Evolutionary conservation across 805 yeast species (phyloP).

Genomic region (Ogataea dorogensis): DNA sequence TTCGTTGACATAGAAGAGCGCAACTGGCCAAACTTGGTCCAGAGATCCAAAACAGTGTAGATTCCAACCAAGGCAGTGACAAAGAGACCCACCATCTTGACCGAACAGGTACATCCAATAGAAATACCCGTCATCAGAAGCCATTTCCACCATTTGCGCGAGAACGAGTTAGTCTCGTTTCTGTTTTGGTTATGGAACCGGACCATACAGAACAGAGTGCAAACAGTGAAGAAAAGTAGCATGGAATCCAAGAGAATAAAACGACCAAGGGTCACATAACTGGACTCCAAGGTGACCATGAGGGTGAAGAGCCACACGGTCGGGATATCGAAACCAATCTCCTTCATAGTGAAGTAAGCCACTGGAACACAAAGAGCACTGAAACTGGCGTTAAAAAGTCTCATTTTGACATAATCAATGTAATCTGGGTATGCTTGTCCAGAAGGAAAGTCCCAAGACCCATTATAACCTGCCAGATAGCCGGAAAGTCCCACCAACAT

Average conservation of each 20-base stretch:
- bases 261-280: slow-evolving; percentile 82
- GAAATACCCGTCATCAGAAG: slow-evolving; percentile 75
- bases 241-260: slow-evolving; percentile 91
- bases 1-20: slow-evolving; percentile 44
- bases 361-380: slow-evolving; percentile 83
- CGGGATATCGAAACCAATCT: slow-evolving; percentile 66
- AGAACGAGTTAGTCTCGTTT: slow-evolving; percentile 47
- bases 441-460: slow-evolving; percentile 85
- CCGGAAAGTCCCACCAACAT: slow-evolving; percentile 79
- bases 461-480: slow-evolving; percentile 80
- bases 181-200: slow-evolving; percentile 64
- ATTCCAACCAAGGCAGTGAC: slow-evolving; percentile 86
- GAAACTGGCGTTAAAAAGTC: slow-evolving; percentile 82
- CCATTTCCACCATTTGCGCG: slow-evolving; percentile 94
- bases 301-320: slow-evolving; percentile 77
- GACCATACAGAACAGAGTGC: slow-evolving; percentile 72
- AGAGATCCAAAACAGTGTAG: slow-evolving; percentile 83
- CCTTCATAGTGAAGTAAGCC: slow-evolving; percentile 78
- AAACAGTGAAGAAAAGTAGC: slow-evolving; percentile 81
- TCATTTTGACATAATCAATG: slow-evolving; percentile 80
- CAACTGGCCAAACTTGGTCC: slow-evolving; percentile 81
- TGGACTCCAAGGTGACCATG: slow-evolving; percentile 78
- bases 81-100: slow-evolving; percentile 95
- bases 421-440: slow-evolving; percentile 74
- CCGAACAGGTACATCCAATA: slow-evolving; percentile 88